Percentiles rank a stretch among this genome's conserved stretches.
phyloP scores from a whole-genome alignment of 176 grass and related monocot genomes.

The Musa troglodytarum region DNA sequence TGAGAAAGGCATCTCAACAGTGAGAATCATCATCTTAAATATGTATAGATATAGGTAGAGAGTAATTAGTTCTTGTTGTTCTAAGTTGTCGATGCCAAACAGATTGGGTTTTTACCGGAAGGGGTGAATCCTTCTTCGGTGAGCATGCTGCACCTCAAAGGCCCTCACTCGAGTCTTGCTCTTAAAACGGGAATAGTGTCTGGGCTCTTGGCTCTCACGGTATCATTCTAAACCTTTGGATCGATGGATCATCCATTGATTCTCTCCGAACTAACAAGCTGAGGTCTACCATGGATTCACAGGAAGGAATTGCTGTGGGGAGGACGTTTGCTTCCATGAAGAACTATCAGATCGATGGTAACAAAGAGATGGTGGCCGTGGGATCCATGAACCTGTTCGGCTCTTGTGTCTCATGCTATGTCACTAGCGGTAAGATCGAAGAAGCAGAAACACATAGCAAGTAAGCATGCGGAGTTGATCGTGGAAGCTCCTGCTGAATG shows the following conservation, averaged over 20 bases:
- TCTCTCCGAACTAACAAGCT: neutral
- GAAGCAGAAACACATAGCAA: neutral
- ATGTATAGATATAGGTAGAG: neutral
- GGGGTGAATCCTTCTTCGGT: slow-evolving; percentile 84
- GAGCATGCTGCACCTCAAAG: slow-evolving; percentile 70
- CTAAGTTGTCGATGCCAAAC: neutral
- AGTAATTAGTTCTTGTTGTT: neutral
- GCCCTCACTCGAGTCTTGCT: slow-evolving; percentile 53
- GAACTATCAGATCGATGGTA: slow-evolving; percentile 92
- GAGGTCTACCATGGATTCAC: slow-evolving; percentile 1
- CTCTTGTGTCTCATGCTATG: slow-evolving; percentile 81
- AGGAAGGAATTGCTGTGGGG: slow-evolving; percentile 93
- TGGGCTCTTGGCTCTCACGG: slow-evolving; percentile 81
- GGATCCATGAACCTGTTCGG: slow-evolving; percentile 93
- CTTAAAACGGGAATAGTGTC: slow-evolving; percentile 88
- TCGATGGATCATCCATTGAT: too few relatives aligned
- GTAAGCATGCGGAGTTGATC: neutral
- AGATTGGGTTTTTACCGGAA: slow-evolving; percentile 69
- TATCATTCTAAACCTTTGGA: slow-evolving; percentile 19
- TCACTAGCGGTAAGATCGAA: slow-evolving; percentile 50
- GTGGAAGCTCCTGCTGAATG: neutral
- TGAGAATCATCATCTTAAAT: slow-evolving; percentile 24
- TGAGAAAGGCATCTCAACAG: slow-evolving; percentile 55
- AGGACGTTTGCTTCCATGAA: slow-evolving; percentile 95
- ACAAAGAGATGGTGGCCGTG: slow-evolving; percentile 99